Evolutionary conservation across 108 stramenopile genomes (phyloP).

Genomic region (Schizochytrium sp.): DNA sequence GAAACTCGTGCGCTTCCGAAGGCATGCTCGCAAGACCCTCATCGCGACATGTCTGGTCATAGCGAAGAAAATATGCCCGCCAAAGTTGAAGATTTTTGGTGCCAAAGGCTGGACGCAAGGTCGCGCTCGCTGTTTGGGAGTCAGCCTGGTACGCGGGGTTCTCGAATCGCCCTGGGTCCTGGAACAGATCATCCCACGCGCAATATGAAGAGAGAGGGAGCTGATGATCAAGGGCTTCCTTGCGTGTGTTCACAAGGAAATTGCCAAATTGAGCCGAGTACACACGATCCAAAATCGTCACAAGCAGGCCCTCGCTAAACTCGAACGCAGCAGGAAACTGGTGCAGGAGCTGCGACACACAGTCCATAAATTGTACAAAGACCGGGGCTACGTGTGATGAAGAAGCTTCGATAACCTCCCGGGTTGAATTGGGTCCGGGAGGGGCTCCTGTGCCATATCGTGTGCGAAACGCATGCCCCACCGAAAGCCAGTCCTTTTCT

Average conservation of each 20-base stretch:
- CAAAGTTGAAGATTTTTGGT: neutral
- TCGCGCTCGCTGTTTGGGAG: neutral
- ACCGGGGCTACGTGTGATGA: conserved; percentile 87
- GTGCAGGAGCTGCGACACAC: conserved; percentile 77
- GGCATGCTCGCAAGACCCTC: too few species aligned
- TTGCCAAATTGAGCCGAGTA: neutral
- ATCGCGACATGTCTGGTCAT: neutral
- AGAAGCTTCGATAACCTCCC: conserved; percentile 33
- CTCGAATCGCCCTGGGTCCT: neutral
- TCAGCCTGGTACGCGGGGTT: neutral
- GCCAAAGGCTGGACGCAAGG: neutral
- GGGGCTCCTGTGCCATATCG: conserved; percentile 84
- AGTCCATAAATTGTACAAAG: conserved; percentile 95
- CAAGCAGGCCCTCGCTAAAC: conserved; percentile 47
- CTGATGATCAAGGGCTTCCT: neutral
- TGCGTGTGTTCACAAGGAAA: neutral
- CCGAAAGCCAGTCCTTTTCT: conserved; percentile 94
- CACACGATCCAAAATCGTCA: neutral
- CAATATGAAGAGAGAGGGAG: neutral
- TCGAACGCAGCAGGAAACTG: conserved; percentile 78
- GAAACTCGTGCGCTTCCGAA: too few species aligned
- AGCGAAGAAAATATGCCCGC: neutral
- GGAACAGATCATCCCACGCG: neutral
- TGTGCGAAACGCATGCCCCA: conserved; percentile 90
- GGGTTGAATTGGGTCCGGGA: conserved; percentile 46